Evolutionary conservation across 2,329 filamentous ascomycete species (phyloP), one percentile per base, ranked within the genome.

Genomic region (Diaporthe sp.): DNA sequence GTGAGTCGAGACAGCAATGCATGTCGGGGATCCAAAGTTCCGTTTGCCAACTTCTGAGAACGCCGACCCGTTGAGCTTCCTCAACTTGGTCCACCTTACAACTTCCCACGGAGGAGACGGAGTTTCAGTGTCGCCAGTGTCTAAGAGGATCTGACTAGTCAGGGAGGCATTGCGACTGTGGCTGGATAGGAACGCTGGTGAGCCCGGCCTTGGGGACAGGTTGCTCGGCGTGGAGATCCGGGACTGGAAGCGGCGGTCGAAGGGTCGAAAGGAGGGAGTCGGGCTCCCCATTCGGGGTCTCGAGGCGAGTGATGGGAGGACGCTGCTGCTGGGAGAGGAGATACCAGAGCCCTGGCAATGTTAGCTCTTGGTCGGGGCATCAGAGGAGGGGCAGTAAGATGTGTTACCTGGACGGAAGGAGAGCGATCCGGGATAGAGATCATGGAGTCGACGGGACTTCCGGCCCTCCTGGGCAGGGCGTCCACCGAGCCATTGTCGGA

Each of bases 191-290:
- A 97, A 94, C 17, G 93, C 94, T 1, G 95, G 95, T 1, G 96
- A 98, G 2, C 90, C 88, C 9, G 94, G 89, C 75, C 96, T 91
- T 44, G 94, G 92, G 37, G 92, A 92, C 34, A 89, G 82, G 44
- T 84, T 81, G 65, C 86, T 86, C 19, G 93, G 91, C 13, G 93
- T 92, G 76, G 89, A 88, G 78, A 98, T 91, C 65, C 96, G 93
- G 22, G 96, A 96, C 82, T 97, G 95, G 84, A 99, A 99, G 74
- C 97, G 92, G 78, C 95, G 92, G 82, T 99, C 97, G 83, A 99
- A 99, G 6, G 97, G 96, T 81, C 96, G 92, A 80, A 98, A 94
- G 22, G 95, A 95, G 28, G 94, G 94, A 22, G 94, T 94, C 19
- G 95, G 93, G 79, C 93, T 95, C 78, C 85, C 86, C 53, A 94